A percentile compares a stretch with the other conserved stretches of the same genome.
phyloP scores from a whole-genome alignment of 2,329 filamentous ascomycete species.

The Microdochium bolleyi region DNA sequence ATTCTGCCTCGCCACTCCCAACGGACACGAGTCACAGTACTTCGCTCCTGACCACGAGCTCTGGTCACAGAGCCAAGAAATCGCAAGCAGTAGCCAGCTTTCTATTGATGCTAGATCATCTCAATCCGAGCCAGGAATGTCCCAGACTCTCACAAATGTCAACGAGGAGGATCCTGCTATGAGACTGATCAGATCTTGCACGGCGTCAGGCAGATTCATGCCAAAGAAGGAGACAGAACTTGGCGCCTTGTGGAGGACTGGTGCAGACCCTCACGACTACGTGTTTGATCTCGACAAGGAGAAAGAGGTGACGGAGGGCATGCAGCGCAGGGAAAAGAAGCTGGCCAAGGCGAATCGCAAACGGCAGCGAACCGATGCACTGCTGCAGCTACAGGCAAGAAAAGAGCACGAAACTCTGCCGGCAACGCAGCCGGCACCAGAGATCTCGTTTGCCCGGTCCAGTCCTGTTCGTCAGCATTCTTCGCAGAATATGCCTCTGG shows the following conservation, averaged over 20 bases:
- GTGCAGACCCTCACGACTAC: constrained; percentile 13
- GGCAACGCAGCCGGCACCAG: constrained; percentile 15
- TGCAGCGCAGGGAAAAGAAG: constrained; percentile 14
- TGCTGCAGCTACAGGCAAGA: constrained; percentile 15
- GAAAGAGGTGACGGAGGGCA: constrained; percentile 14
- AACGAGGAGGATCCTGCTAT: constrained; percentile 17
- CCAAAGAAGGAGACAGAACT: constrained; percentile 13
- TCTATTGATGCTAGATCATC: constrained; percentile 10
- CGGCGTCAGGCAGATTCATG: constrained; percentile 16
- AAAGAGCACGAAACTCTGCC: constrained; percentile 12
- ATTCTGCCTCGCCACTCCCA: background rate
- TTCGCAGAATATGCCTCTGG: constrained; percentile 7
- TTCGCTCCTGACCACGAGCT: background rate
- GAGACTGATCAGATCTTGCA: constrained; percentile 18
- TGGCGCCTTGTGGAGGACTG: constrained; percentile 18
- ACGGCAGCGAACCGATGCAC: constrained; percentile 18
- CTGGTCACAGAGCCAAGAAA: background rate
- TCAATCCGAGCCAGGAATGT: constrained; percentile 8
- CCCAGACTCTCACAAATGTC: background rate
- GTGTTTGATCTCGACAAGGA: constrained; percentile 19
- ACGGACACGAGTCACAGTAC: background rate
- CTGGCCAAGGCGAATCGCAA: constrained; percentile 17
- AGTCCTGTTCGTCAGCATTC: constrained; percentile 8
- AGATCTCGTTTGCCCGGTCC: constrained; percentile 10
- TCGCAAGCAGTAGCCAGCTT: constrained; percentile 11